Evolutionary conservation across 495 filamentous ascomycete genomes (phyloP), one percentile per base, ranked within the genome.

Genomic region (Xylaria cubensis): DNA sequence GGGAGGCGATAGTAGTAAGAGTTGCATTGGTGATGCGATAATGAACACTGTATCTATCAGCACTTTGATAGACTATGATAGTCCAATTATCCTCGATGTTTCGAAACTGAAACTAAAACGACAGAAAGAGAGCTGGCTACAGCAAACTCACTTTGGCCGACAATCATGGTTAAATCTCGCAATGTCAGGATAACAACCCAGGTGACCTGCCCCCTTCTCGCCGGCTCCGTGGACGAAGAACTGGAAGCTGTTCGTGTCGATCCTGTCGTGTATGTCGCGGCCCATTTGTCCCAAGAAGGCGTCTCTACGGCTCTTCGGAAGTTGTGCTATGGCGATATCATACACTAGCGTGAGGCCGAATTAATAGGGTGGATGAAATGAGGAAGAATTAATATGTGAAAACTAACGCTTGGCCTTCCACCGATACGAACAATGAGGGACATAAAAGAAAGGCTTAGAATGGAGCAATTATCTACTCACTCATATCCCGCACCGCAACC

Each of bases 101-200:
- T 21, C 12, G 13, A 1, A 3, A 39, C 55, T 59, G 1, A 15
- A 39, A 1, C 21, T 1, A 3, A 61, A 10, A 39, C 4, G 2
- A 2, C 29, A n/a, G 3, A 48, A 32, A 17, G 44, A 46, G 3
- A 36, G 29, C 1, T 34, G 19, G 12, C 12, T n/a, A 21, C 4
- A 12, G 9, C 15, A 41, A 1, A 73, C 81, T 80, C 64, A 85
- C 84, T 84, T 85, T 42, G 84, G 83, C 21, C 83, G 72, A 46
- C 84, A 85, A 66, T 84, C 83, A 56, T 86, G 83, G 65, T 85
- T 85, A 10, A 85, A 71, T 62, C 74, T 73, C 36, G 78, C 76
- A 19, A 84, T 76, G 9, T 83, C 81, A 0, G 80, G 79, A 58
- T 80, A 85, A 32, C 72, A 69, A 8, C 74, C 82, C 1, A 84